These are phyloP conservation scores for Microdochium trichocladiopsis DNA, from an alignment of 2,329 filamentous ascomycete genomes.

Conservation along the genomic window DNA sequence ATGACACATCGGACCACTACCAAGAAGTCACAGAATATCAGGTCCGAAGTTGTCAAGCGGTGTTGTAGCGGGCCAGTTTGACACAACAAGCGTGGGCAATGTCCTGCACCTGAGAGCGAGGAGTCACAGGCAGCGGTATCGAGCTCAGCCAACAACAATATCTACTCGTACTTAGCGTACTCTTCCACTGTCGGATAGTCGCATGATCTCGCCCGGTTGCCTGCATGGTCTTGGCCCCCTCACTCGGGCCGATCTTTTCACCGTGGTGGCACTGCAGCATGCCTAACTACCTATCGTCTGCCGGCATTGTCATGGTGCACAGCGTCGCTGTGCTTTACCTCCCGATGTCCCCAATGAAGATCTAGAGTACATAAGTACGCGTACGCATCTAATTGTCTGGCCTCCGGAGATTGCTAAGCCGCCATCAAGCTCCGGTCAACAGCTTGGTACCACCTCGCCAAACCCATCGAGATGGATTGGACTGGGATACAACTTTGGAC, in stretches of 20 bases:
- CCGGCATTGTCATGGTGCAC: background rate
- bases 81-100: background rate
- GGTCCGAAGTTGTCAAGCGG: background rate
- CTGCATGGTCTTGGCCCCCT: background rate
- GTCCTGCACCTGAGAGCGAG: background rate
- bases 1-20: background rate
- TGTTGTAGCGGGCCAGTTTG: background rate
- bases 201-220: background rate
- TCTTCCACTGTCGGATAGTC: background rate
- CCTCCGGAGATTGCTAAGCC: background rate
- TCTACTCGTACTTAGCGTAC: background rate
- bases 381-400: background rate
- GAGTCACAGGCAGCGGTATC: background rate
- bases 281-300: background rate
- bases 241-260: background rate
- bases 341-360: background rate
- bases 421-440: background rate
- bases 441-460: background rate
- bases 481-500: background rate
- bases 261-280: background rate
- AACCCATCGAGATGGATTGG: background rate
- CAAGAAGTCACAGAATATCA: background rate
- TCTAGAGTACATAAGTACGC: background rate
- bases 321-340: background rate
- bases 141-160: background rate